A percentile compares a stretch with the other conserved stretches of the same genome.
These are phyloP conservation scores for Zelopaecilomyces penicillatus DNA, from an alignment of 2,329 filamentous ascomycete species.

Conservation along the genomic window DNA sequence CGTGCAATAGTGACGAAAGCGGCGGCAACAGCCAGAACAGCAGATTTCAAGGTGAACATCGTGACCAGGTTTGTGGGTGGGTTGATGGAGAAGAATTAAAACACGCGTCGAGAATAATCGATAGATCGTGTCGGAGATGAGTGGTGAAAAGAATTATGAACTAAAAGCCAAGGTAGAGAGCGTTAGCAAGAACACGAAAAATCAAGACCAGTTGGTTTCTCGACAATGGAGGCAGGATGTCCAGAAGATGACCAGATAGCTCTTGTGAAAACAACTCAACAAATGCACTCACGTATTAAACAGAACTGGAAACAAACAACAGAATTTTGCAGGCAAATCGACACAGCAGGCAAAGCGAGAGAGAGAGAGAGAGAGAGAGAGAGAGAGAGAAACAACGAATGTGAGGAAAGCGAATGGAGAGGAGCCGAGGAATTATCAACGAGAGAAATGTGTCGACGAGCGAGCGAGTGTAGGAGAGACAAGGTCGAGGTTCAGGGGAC, in stretches of 20 bases:
- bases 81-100: background rate
- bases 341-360: background rate
- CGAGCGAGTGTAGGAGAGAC: too few relatives aligned
- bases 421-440: background rate
- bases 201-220: too few relatives aligned
- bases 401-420: background rate
- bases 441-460: too few relatives aligned
- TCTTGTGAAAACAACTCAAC: too few relatives aligned
- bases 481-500: too few relatives aligned
- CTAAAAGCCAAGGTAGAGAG: background rate
- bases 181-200: too few relatives aligned
- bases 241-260: too few relatives aligned
- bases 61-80: constrained; percentile 9
- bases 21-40: constrained; percentile 45
- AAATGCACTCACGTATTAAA: too few relatives aligned
- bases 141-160: background rate
- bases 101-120: background rate
- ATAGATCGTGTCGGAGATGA: background rate
- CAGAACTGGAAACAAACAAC: too few relatives aligned
- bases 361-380: background rate
- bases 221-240: too few relatives aligned
- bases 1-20: constrained; percentile 45
- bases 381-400: background rate
- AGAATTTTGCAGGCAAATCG: too few relatives aligned
- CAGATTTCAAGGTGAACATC: constrained; percentile 49